These are phyloP conservation scores for Xerocomus alliaceus DNA, from an alignment of 1,284 basidiomycete genomes.

Conservation along the genomic window DNA sequence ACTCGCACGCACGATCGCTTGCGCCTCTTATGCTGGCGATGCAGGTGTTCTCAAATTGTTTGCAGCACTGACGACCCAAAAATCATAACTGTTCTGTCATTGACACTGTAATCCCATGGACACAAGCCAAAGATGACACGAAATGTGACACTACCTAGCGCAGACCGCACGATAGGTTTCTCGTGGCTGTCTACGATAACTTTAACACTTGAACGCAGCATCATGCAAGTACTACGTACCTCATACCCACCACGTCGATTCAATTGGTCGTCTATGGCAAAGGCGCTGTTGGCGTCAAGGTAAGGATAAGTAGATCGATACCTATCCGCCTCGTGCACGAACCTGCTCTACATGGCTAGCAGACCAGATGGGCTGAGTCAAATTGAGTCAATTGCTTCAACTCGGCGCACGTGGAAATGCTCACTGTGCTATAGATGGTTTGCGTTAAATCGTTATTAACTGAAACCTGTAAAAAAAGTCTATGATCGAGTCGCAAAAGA, in stretches of 20 bases:
- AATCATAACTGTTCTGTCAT: neutral
- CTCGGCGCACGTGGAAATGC: neutral
- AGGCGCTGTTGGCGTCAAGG: constrained; percentile 55
- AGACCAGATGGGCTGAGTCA: too few relatives aligned
- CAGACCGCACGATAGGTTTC: constrained; percentile 69
- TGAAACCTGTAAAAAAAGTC: neutral
- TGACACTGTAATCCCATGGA: neutral
- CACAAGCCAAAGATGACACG: neutral
- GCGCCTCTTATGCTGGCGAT: constrained; percentile 1
- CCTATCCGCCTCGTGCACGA: constrained; percentile 40
- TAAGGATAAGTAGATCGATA: constrained; percentile 46
- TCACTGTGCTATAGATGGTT: neutral
- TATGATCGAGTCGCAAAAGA: neutral
- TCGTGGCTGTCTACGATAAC: constrained; percentile 53
- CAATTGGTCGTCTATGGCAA: constrained; percentile 63
- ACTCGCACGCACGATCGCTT: neutral
- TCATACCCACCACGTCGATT: constrained; percentile 76
- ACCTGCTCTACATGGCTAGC: neutral
- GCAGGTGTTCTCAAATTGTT: neutral
- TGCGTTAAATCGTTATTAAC: constrained; percentile 1
- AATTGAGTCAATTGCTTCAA: neutral
- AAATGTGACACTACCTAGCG: neutral
- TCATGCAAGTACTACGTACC: constrained; percentile 29
- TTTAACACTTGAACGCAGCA: neutral
- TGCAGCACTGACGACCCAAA: neutral